Evolutionary conservation across 2,329 filamentous ascomycete genomes (phyloP).

Genomic region (Xylaria sp.): DNA sequence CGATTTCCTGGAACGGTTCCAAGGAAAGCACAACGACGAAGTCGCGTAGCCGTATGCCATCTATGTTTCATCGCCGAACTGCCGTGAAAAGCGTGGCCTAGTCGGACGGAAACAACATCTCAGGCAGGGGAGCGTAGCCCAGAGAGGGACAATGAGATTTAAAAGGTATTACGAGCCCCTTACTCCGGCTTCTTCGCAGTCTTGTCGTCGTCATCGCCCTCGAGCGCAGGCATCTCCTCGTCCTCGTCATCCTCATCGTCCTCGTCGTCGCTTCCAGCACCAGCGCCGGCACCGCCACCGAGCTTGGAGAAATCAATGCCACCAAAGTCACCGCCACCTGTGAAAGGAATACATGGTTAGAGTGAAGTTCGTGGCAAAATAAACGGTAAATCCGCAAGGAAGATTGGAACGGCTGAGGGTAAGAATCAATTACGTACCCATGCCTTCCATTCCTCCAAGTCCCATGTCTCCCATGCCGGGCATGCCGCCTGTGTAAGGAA

Average conservation of each 20-base stretch:
- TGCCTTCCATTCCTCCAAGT: slow-evolving; percentile 30
- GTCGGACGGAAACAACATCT: slow-evolving; percentile 19
- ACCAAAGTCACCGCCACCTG: slow-evolving; percentile 63
- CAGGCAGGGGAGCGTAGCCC: background rate
- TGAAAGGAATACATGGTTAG: slow-evolving; percentile 19
- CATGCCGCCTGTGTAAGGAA: slow-evolving; percentile 44
- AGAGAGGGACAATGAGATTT: slow-evolving; percentile 9
- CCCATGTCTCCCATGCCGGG: slow-evolving; percentile 46
- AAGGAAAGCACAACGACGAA: slow-evolving; percentile 9
- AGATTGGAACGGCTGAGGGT: slow-evolving; percentile 5
- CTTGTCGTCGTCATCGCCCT: slow-evolving; percentile 50
- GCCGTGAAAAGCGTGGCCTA: slow-evolving; percentile 17
- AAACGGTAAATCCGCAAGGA: background rate
- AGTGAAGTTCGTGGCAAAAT: background rate
- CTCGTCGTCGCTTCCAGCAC: slow-evolving; percentile 37
- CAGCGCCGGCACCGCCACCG: slow-evolving; percentile 48
- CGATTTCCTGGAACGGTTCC: slow-evolving; percentile 9
- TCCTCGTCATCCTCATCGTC: slow-evolving; percentile 52
- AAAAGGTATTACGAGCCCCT: slow-evolving; percentile 2
- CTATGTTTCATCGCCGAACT: slow-evolving; percentile 19
- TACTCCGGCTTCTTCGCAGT: slow-evolving; percentile 26
- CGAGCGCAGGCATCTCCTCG: slow-evolving; percentile 80
- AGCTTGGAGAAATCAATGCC: slow-evolving; percentile 95
- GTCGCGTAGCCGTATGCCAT: slow-evolving; percentile 17
- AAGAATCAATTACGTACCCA: slow-evolving; percentile 34